Evolutionary conservation across 73 alveolate genomes (phyloP), one percentile per base, ranked within the genome.

Genomic region (Uronychia binucleata): DNA sequence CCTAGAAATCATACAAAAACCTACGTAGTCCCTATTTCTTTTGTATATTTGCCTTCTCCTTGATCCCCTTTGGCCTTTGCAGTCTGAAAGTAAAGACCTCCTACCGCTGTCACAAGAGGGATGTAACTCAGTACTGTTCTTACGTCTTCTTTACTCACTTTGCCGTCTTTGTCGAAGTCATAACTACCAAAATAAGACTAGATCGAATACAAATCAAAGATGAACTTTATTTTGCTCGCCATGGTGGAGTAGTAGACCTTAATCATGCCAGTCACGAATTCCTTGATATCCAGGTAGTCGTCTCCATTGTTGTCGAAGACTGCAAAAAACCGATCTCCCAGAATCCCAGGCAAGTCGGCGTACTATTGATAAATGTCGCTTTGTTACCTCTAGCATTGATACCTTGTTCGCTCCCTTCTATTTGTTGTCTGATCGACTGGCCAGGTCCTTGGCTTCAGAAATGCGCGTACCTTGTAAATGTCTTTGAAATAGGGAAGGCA

Each of bases 161-260:
- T 31, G 0, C 88, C 88, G 33, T 81, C 97, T 86, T 87, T 79
- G 79, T 95, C 98, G 77, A 95, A 95, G 75, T 91, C 96, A 77
- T 88, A 88, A 80, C 90, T 84, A 26, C 11, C 13, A 29, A 19
- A 46, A 19, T 46, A 46, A 31, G 32, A 46, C n/a, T 31, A 81
- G 75, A 58, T 81, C 46, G 82, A 78, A 86, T 8, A 88, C 88
- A 91, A 77, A 26, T 88, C 93, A 91, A 91, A 91, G 27, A 90
- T 88, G 30, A 91, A 81, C 77, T 91, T 91, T 19, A 89, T 60
- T 34, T 88, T 88, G 1, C 88, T 77, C 58, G 77, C 92, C 8
- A 91, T 75, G 74, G 89, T 75, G 28, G 93, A 83, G 85, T 90
- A 91, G 59, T 88, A 88, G 1, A 91, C 86, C 78, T 85, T 87